These are phyloP conservation scores for Mortierella sp. DNA, from an alignment of 371 early-diverging fungal genomes.

Conservation along the genomic window DNA sequence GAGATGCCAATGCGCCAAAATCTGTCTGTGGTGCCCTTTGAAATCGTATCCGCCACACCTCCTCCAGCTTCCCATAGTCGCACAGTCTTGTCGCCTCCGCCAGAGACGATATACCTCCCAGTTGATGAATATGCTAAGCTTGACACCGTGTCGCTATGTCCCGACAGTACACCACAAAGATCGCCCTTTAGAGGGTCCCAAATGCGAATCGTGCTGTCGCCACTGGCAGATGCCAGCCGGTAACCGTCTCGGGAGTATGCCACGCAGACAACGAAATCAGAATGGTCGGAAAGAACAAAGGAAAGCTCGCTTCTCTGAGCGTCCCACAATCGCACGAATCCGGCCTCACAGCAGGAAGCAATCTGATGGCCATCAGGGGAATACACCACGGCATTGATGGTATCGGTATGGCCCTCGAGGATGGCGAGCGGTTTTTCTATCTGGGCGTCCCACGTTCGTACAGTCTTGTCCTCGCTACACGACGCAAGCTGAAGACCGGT, in stretches of 20 bases:
- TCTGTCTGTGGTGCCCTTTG: too few relatives aligned
- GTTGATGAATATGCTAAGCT: neutral
- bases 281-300: neutral
- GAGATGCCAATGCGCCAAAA: too few relatives aligned
- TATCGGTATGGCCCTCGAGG: neutral
- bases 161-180: too few relatives aligned
- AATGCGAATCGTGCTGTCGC: conserved; percentile 3
- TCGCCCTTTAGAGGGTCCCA: too few relatives aligned
- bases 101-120: conserved; percentile 1
- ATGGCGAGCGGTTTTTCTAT: neutral
- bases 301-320: neutral
- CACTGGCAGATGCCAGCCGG: neutral
- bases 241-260: neutral
- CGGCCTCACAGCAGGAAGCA: conserved; percentile 2
- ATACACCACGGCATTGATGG: conserved; percentile 1
- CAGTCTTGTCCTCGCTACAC: conserved; percentile 3
- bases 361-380: conserved; percentile 15
- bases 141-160: too few relatives aligned
- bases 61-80: conserved; percentile 18
- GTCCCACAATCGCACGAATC: conserved; percentile 10
- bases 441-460: conserved; percentile 9
- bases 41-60: too few relatives aligned
- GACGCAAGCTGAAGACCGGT: conserved; percentile 19
- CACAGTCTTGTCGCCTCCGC: conserved; percentile 12
- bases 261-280: neutral